Base-by-base conservation (phyloP, 108 stramenopile species). In the Cylindrotheca closterium region DNA sequence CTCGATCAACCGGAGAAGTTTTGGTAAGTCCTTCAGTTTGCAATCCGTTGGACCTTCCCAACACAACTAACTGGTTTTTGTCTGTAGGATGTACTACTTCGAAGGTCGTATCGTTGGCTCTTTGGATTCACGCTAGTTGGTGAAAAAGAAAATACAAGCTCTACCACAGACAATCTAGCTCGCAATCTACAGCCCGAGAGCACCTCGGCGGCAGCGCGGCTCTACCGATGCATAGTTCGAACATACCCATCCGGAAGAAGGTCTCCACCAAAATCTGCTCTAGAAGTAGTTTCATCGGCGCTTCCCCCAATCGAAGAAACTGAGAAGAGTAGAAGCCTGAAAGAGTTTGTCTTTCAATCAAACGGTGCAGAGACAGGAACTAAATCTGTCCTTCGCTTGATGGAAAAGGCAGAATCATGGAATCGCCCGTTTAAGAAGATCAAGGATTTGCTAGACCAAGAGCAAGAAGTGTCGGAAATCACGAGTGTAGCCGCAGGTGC, bases 201-300 rank as follows among this genome's bases (percentile, higher is more conserved):
- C 50, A 63, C 77, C 0, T 51, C 60, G 22, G 86, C 87, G 30
- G 86, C 93, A 37, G 81, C 74, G 30, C 73, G 73, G 56, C 74
- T 94, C 25, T 94, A 91, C 61, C 75, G 88, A n/a, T 88, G 90
- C 63, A 72, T 94, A 1, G 55, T 74, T 26, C 73, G 93, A 63
- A 73, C 87, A 53, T 89, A 87, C 56, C 62, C 76, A 25, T 60
- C 75, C 3, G 80, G 82, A 17, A 67, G 87, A 30, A 75, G 71
- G 37, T 59, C 81, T 0, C 75, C 84, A 17, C 93, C 93, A 17
- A 88, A 74, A 51, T 71, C 60, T 34, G 85, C 88, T 12, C 69
- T 92, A 17, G 88, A 91, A 27, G 29, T 62, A 12, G 74, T 94
- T 5, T 76, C 70, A 7, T 31, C 74, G 48, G 76, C 76, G 12